Conservation (phyloP, 2,329 filamentous ascomycete species). For the Fusarium haematococcum region DNA sequence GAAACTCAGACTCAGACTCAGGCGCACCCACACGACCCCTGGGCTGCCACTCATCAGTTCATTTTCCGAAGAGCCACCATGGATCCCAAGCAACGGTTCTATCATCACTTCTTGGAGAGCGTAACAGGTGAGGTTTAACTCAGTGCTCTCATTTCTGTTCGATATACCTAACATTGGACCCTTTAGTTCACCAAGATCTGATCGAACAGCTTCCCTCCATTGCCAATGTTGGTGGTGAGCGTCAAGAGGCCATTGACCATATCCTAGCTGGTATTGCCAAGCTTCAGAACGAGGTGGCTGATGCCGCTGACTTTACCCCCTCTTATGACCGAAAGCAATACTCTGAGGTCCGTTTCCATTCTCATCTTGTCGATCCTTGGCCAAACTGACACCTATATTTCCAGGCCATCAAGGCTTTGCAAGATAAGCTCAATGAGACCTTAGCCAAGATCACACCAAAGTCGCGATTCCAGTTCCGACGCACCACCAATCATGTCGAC, state of each 20-base stretch:
- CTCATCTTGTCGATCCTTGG: not conserved
- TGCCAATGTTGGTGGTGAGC: conserved; percentile 75
- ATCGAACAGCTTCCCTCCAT: conserved; percentile 76
- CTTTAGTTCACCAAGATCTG: conserved; percentile 77
- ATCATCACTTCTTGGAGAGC: conserved; percentile 83
- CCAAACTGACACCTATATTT: conserved; percentile 1
- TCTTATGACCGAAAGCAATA: conserved; percentile 92
- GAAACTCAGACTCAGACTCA: conserved; percentile 41
- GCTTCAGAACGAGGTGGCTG: conserved; percentile 85
- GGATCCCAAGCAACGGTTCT: conserved; percentile 80
- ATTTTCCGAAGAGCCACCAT: conserved; percentile 44
- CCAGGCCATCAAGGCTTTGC: conserved; percentile 82
- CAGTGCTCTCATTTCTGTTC: not conserved
- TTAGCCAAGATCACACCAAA: conserved; percentile 77
- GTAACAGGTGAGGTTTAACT: conserved; percentile 69
- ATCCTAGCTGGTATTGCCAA: conserved; percentile 83
- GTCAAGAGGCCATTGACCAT: conserved; percentile 83
- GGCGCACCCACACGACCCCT: conserved; percentile 27
- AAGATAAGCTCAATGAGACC: conserved; percentile 80
- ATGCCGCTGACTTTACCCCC: conserved; percentile 84
- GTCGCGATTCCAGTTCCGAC: conserved; percentile 85
- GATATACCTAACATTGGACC: conserved; percentile 9
- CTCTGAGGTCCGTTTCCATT: conserved; percentile 68
- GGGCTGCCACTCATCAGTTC: conserved; percentile 39
- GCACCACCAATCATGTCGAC: conserved; percentile 52